These are phyloP conservation scores for Drosera capensis DNA, from an alignment of 148 eudicot species.

Conservation along the genomic window DNA sequence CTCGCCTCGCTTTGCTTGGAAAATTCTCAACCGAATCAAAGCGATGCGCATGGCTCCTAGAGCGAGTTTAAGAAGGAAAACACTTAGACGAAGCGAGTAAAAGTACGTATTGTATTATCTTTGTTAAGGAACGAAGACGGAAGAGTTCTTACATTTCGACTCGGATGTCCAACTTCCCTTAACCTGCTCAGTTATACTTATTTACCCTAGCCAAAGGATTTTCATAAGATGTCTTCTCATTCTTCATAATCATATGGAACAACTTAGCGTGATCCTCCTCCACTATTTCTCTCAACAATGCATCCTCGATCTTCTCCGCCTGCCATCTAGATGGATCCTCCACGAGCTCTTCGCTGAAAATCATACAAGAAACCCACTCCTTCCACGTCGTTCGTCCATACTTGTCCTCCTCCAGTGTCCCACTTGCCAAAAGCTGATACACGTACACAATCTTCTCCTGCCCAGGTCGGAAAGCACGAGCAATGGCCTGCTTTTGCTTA, in stretches of 20 bases:
- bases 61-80: no score
- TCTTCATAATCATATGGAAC: slow-evolving; percentile 84
- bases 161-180: no score
- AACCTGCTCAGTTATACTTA: no score
- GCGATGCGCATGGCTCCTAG: no score
- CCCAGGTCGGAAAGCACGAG: slow-evolving; percentile 92
- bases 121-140: no score
- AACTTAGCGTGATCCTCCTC: slow-evolving; percentile 76
- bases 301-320: slow-evolving; percentile 87
- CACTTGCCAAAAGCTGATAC: slow-evolving; percentile 67
- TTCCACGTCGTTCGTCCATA: slow-evolving; percentile 80
- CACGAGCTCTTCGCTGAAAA: slow-evolving; percentile 77
- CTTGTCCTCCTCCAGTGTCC: slow-evolving; percentile 87
- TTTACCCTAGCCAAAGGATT: no score
- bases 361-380: slow-evolving; percentile 96
- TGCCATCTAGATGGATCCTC: slow-evolving; percentile 95
- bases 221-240: slow-evolving; percentile 74
- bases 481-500: slow-evolving; percentile 89
- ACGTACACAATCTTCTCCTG: slow-evolving; percentile 88
- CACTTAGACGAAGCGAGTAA: no score
- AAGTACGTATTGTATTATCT: no score
- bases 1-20: no score
- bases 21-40: no score
- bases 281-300: slow-evolving; percentile 69
- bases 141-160: no score